Percentiles rank a stretch among this genome's conserved stretches.
Evolutionary conservation across 2,329 filamentous ascomycete species (phyloP).

Genomic region (Colletotrichum godetiae): DNA sequence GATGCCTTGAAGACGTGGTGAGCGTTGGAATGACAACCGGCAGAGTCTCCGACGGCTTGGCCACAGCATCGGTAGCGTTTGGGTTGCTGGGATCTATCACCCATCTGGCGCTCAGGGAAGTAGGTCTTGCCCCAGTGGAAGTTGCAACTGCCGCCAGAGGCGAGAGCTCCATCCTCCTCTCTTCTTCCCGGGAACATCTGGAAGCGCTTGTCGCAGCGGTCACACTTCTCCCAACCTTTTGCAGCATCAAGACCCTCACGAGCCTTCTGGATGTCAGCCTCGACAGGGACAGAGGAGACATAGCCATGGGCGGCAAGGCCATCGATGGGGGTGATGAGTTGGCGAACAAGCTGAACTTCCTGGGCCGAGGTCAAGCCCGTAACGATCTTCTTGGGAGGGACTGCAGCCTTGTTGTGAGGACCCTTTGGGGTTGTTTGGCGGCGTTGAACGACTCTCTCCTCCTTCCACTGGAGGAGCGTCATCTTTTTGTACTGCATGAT

Average conservation of each 20-base stretch:
- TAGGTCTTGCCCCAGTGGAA: conserved; percentile 83
- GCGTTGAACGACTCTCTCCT: conserved; percentile 57
- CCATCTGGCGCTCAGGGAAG: conserved; percentile 66
- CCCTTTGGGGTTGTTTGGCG: conserved; percentile 43
- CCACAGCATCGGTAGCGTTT: conserved; percentile 84
- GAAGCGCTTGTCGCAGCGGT: conserved; percentile 87
- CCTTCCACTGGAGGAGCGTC: conserved; percentile 76
- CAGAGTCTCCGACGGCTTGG: conserved; percentile 75
- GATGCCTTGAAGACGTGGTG: conserved; percentile 91
- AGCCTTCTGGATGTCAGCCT: conserved; percentile 74
- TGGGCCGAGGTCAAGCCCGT: conserved; percentile 77
- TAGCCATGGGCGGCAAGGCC: conserved; percentile 79
- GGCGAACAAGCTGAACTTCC: conserved; percentile 73
- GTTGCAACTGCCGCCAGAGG: conserved; percentile 80
- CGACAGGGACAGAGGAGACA: conserved; percentile 74
- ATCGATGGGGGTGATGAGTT: conserved; percentile 72
- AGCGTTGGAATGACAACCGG: conserved; percentile 77
- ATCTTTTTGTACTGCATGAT: conserved; percentile 83
- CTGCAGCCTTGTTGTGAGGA: conserved; percentile 45
- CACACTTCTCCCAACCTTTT: conserved; percentile 87
- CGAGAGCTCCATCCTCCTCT: conserved; percentile 78
- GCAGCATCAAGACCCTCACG: conserved; percentile 73
- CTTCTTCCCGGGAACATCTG: conserved; percentile 91
- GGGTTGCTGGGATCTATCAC: conserved; percentile 66
- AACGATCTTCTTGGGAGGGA: conserved; percentile 64